Percentiles rank a stretch among this genome's conserved stretches.
phyloP scores from a whole-genome alignment of 2,329 filamentous ascomycete species.

The Stachybotrys echinatus region DNA sequence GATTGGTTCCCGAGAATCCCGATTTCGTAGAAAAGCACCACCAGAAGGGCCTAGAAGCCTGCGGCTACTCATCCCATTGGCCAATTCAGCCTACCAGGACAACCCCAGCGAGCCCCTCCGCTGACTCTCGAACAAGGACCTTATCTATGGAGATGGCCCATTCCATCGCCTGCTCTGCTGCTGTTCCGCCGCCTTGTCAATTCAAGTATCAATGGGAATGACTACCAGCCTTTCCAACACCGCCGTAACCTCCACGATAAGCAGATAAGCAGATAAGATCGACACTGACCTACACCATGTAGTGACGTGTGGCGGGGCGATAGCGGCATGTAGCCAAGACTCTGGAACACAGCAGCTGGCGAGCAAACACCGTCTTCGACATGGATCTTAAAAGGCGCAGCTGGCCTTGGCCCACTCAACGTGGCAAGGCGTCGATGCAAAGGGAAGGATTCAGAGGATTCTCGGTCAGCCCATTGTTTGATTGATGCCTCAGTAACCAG shows the following conservation, averaged over 20 bases:
- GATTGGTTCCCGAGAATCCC: no score
- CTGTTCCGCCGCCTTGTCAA: background rate
- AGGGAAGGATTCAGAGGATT: background rate
- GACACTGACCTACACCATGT: background rate
- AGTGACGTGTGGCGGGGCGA: background rate
- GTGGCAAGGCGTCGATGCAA: background rate
- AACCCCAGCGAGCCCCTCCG: background rate
- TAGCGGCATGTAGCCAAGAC: background rate
- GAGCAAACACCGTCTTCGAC: background rate
- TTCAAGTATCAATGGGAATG: background rate
- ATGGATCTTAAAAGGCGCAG: background rate
- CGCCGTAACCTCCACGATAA: background rate
- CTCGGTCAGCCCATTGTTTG: background rate
- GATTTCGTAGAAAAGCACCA: no score
- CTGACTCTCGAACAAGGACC: background rate
- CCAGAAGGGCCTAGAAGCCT: no score
- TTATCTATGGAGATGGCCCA: background rate
- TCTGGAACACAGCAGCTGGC: background rate
- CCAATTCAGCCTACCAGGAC: background rate
- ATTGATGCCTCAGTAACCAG: background rate
- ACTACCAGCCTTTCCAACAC: background rate
- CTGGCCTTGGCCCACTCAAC: no score
- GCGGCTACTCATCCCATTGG: background rate
- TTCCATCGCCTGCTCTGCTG: no score
- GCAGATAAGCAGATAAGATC: no score